Evolutionary conservation across 768 basidiomycete genomes (phyloP).

Genomic region (Russula sp.): DNA sequence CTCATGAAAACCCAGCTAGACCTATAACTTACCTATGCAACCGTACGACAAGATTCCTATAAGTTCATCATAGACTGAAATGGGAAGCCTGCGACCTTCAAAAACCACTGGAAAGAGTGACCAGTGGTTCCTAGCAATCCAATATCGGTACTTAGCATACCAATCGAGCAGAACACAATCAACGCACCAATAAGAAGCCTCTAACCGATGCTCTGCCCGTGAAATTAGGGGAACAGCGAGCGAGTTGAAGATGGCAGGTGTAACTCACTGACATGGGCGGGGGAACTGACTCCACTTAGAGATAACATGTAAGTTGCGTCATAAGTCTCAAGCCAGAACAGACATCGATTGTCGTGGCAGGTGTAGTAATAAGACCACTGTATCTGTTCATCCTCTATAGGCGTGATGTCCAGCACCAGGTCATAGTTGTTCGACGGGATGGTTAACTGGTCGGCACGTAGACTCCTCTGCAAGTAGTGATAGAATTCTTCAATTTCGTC

Average conservation of each 20-base stretch:
- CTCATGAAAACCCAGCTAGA: not conserved
- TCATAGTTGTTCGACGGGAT: slow-evolving; percentile 18
- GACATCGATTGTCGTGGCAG: no score
- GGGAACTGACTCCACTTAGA: no score
- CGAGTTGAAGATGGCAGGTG: no score
- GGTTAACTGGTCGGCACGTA: slow-evolving; percentile 12
- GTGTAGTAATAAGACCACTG: slow-evolving; percentile 37
- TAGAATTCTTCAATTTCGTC: slow-evolving; percentile 32
- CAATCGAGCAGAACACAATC: not conserved
- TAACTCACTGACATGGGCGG: no score
- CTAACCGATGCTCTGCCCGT: slow-evolving; percentile 24
- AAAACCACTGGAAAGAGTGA: slow-evolving; percentile 27
- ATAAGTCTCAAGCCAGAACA: slow-evolving; percentile 22
- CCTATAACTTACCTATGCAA: slow-evolving; percentile 34
- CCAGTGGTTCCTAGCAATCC: slow-evolving; percentile 25
- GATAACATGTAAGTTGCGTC: no score
- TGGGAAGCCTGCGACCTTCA: slow-evolving; percentile 2
- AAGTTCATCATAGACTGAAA: slow-evolving; percentile 28
- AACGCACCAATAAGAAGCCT: slow-evolving; percentile 27
- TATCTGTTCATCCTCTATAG: slow-evolving; percentile 28
- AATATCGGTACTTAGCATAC: slow-evolving; percentile 2
- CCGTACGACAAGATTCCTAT: slow-evolving; percentile 35
- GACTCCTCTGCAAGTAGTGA: not conserved
- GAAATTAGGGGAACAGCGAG: not conserved
- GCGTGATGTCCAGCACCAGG: slow-evolving; percentile 11